Base-by-base conservation (phyloP, 768 basidiomycete species). In the Obba rivulosa region DNA sequence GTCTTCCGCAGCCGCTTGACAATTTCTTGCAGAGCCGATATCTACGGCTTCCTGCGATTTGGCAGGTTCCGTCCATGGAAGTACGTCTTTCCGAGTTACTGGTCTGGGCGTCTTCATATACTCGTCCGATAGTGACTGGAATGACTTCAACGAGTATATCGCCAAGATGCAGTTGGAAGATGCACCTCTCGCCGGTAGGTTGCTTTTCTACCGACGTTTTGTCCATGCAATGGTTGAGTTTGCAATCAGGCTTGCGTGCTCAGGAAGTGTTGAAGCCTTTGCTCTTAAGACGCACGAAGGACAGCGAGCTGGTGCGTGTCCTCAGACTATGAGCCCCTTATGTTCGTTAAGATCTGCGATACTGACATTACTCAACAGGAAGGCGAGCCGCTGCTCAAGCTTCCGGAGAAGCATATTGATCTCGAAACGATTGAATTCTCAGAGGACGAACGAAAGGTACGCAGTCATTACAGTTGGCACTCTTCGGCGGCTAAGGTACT, bases 201-300 rank as follows among this genome's bases (percentile, higher is more conserved):
- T 1, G 8, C 23, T 22, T 20, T 31, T 34, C 23, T 2, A 41
- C 37, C 14, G n/a, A n/a, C 52, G 25, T 24, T 17, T 41, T 47
- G 23, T 44, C 23, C 22, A 22, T 21, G 9, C 18, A 2, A 23
- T 44, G 23, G 20, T 41, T 20, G 10, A n/a, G 34, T 41, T 24
- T 45, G 8, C 13, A 25, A 2, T n/a, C 37, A 62, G 80, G 80
- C 3, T 65, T 74, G 25, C 76, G 85, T 13, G 83, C 84, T 0
- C 87, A 85, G 56, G 76, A 78, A 9, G 77, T 90, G 36, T 67
- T 91, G 39, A 76, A 78, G 49, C 78, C 81, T 1, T 66, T 85
- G 45, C 63, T 89, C 21, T 69, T 92, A n/a, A 75, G 89, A 3
- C 74, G 90, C 3, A 89, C 82, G 22, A 91, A 91, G 60, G 70